Conservation (phyloP, 2,329 filamentous ascomycete species). For the Aspergillus intermedius region DNA sequence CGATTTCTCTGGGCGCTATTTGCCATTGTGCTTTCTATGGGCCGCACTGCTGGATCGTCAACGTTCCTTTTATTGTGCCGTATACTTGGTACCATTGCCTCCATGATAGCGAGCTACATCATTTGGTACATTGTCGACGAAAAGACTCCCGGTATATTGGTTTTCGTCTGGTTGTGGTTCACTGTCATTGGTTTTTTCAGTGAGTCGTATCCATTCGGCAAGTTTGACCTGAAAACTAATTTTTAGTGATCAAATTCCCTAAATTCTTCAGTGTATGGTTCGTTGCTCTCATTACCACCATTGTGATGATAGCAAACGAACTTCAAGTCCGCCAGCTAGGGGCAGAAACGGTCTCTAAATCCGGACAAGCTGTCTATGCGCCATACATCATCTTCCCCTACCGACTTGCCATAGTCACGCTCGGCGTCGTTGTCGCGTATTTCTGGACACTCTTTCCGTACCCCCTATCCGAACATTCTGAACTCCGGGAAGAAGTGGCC, state of each 20-base stretch:
- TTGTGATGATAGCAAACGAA: neutral
- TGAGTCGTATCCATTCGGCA: neutral
- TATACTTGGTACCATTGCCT: neutral
- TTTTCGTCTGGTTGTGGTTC: neutral
- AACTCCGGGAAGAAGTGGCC: neutral
- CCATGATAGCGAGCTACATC: constrained; percentile 1
- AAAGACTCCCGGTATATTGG: neutral
- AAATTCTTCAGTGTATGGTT: neutral
- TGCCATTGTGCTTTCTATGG: neutral
- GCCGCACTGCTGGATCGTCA: neutral
- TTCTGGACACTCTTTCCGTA: neutral
- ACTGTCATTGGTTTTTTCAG: neutral
- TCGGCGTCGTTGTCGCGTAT: neutral
- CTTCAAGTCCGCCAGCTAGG: neutral
- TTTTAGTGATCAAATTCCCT: neutral
- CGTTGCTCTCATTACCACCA: neutral
- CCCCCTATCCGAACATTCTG: neutral
- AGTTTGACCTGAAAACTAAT: neutral
- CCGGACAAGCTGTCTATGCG: neutral
- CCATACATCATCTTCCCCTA: neutral
- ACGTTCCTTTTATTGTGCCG: neutral
- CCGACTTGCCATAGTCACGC: neutral
- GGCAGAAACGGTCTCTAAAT: neutral
- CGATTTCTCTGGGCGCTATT: neutral
- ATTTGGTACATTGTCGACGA: neutral